Conservation (phyloP, 768 basidiomycete genomes). For the Agrocybe pediades region DNA sequence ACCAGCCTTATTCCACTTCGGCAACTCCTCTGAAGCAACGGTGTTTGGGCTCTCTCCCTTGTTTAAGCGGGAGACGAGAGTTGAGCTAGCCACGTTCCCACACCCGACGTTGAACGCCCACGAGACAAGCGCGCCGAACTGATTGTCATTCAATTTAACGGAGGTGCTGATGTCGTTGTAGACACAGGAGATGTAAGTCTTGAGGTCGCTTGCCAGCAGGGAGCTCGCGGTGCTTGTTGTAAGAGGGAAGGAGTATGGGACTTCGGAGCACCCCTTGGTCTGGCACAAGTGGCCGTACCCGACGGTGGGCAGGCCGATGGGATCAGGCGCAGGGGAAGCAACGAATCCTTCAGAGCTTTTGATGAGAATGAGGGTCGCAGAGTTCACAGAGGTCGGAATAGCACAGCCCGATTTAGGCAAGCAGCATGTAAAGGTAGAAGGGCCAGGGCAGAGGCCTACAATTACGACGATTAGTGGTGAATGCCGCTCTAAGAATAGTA, state of each 20-base stretch:
- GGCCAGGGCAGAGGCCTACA: slow-evolving; percentile 30
- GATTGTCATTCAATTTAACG: slow-evolving; percentile 31
- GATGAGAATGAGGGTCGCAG: slow-evolving; percentile 27
- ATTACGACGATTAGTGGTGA: neutral
- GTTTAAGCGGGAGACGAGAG: slow-evolving; percentile 28
- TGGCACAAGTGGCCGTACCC: slow-evolving; percentile 36
- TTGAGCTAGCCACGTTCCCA: slow-evolving; percentile 24
- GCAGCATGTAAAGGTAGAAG: slow-evolving; percentile 27
- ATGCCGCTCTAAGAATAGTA: no score
- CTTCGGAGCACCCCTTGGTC: slow-evolving; percentile 27
- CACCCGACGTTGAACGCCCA: slow-evolving; percentile 33
- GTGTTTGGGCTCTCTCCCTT: slow-evolving; percentile 30
- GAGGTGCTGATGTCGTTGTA: slow-evolving; percentile 19
- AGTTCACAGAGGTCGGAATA: slow-evolving; percentile 19
- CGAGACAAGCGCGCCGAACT: slow-evolving; percentile 33
- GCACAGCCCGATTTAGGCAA: slow-evolving; percentile 13
- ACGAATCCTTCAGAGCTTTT: slow-evolving; percentile 35
- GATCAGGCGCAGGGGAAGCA: slow-evolving; percentile 29
- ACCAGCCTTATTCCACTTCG: slow-evolving; percentile 31
- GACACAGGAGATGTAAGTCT: slow-evolving; percentile 24
- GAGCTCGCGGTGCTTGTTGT: slow-evolving; percentile 24
- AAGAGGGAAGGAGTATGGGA: slow-evolving; percentile 32
- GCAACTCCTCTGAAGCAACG: slow-evolving; percentile 31
- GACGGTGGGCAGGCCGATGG: slow-evolving; percentile 35
- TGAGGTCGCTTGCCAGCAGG: slow-evolving; percentile 27